Evolutionary conservation across 1,139 yeast genomes (phyloP).

Genomic region (Suhomyces bolitotheri): DNA sequence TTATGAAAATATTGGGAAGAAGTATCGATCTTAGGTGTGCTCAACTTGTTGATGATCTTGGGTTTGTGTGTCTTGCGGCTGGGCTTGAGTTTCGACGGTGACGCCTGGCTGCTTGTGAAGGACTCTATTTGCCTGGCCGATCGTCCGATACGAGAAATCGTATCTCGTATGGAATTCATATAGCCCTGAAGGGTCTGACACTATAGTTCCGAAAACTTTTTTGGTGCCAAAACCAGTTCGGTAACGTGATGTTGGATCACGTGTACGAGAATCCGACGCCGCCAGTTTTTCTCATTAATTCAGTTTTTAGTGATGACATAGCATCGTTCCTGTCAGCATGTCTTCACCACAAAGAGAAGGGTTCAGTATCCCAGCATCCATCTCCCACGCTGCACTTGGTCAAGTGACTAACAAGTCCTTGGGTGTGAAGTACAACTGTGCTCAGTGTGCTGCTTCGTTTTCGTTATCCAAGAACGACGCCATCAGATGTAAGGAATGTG

Average conservation of each 20-base stretch:
- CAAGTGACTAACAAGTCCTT: conserved; percentile 65
- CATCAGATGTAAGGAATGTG: conserved; percentile 97
- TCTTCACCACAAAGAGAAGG: conserved; percentile 81
- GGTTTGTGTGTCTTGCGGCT: background rate
- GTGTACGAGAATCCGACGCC: too few relatives aligned
- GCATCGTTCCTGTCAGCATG: conserved; percentile 31
- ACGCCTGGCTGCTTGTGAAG: conserved; percentile 6
- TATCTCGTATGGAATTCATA: conserved; percentile 26
- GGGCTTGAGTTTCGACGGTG: conserved; percentile 1
- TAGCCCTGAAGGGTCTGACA: background rate
- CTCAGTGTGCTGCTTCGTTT: conserved; percentile 91
- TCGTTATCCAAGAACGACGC: conserved; percentile 92
- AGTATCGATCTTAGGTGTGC: background rate
- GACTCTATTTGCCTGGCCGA: conserved; percentile 25
- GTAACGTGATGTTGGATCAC: conserved; percentile 5
- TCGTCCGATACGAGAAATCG: conserved; percentile 25
- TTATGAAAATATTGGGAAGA: conserved; percentile 8
- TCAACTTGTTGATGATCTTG: background rate
- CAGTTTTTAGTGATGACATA: conserved; percentile 8
- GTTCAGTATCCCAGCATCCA: conserved; percentile 81
- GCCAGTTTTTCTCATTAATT: conserved; percentile 2
- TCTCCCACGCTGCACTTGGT: conserved; percentile 72
- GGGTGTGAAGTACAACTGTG: conserved; percentile 93
- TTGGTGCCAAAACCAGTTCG: background rate
- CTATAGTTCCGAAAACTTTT: conserved; percentile 3